phyloP scores from a whole-genome alignment of 768 basidiomycete genomes.

The Termitomyces sp. region DNA sequence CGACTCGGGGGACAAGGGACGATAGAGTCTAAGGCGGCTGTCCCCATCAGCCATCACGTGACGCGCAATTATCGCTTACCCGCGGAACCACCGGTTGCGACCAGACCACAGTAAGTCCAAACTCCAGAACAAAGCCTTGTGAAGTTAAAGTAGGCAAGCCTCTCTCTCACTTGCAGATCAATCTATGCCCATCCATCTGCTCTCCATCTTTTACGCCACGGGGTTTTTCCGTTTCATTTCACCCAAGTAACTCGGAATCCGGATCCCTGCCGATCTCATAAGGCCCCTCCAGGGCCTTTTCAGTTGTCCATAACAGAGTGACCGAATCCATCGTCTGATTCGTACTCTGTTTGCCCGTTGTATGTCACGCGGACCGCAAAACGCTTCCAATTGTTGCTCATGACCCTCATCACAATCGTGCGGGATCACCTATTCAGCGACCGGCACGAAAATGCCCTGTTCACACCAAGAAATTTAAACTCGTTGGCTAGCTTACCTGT shows the following conservation, averaged over 20 bases:
- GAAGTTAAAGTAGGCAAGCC: too few species aligned
- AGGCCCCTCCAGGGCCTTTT: not conserved
- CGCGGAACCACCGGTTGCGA: not conserved
- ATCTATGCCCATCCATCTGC: constrained; percentile 10
- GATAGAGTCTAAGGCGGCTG: not conserved
- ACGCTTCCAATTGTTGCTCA: not conserved
- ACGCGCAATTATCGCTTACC: not conserved
- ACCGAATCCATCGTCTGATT: not conserved
- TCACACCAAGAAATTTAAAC: not conserved
- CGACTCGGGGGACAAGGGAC: not conserved
- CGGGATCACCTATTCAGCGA: not conserved
- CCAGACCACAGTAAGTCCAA: too few species aligned
- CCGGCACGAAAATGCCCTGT: not conserved
- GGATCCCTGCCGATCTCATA: not conserved
- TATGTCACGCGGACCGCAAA: not conserved
- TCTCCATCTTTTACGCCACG: constrained; percentile 2
- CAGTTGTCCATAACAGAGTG: not conserved
- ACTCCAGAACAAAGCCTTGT: not conserved
- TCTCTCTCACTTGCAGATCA: not conserved
- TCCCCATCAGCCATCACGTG: constrained; percentile 10
- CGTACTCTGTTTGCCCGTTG: not conserved
- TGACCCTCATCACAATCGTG: not conserved
- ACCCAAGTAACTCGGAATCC: too few species aligned
- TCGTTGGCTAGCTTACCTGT: not conserved
- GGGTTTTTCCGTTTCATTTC: not conserved